Conservation (phyloP, 139 green algal genomes). For the Tetradesmus lagerheimii region DNA sequence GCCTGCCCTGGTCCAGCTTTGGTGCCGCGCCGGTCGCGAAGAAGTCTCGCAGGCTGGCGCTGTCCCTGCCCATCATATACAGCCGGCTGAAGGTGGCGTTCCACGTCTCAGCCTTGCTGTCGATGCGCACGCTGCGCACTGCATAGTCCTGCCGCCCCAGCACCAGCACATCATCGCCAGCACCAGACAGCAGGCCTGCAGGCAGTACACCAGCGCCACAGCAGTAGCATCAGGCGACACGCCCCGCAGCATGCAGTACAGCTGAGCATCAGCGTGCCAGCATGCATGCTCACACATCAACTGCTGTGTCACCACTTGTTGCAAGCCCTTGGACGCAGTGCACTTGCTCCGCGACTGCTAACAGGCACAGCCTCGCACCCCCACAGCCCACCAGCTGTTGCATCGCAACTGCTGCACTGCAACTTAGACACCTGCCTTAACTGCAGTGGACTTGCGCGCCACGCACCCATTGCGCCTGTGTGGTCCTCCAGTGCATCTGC, state of each 20-base stretch:
- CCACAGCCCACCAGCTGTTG: background rate
- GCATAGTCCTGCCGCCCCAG: constrained; percentile 83
- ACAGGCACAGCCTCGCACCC: background rate
- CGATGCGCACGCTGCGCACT: constrained; percentile 74
- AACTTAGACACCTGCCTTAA: background rate
- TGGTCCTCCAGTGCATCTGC: constrained; percentile 50
- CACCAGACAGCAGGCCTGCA: constrained; percentile 44
- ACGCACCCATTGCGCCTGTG: constrained; percentile 36
- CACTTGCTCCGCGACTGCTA: background rate
- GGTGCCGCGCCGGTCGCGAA: constrained; percentile 19
- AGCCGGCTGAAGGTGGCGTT: constrained; percentile 74
- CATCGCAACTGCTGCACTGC: background rate
- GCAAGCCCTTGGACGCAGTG: background rate
- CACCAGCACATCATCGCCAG: constrained; percentile 59
- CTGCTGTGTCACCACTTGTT: too few species aligned
- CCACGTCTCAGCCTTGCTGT: constrained; percentile 59
- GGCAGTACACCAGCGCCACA: background rate
- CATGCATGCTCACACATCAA: too few species aligned
- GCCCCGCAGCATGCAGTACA: background rate
- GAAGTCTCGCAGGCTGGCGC: constrained; percentile 33
- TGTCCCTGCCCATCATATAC: constrained; percentile 7
- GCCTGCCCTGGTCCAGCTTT: background rate
- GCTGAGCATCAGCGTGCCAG: background rate
- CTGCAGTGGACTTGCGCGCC: background rate
- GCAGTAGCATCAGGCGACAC: background rate